Percentiles rank a stretch among this genome's conserved stretches.
Evolutionary conservation across 1,284 basidiomycete species (phyloP).

Genomic region (Cryptococcus sp.): DNA sequence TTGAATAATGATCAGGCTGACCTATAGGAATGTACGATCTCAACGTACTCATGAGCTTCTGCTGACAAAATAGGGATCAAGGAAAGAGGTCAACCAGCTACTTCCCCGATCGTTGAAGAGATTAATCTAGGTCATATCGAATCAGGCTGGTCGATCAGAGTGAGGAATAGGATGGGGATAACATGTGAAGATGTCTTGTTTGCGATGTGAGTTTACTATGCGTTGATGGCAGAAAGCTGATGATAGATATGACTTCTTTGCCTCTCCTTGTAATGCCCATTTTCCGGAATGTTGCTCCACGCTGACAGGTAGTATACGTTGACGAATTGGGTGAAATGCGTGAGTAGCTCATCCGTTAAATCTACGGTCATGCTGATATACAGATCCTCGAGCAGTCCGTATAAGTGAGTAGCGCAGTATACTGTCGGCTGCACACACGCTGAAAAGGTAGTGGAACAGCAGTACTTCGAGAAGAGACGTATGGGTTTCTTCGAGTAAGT

Average conservation of each 20-base stretch:
- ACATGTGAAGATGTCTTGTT: constrained; percentile 45
- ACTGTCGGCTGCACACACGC: neutral
- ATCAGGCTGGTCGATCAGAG: constrained; percentile 42
- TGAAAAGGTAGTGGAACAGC: constrained; percentile 38
- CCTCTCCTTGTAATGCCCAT: constrained; percentile 30
- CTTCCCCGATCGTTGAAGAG: constrained; percentile 45
- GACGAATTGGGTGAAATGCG: constrained; percentile 45
- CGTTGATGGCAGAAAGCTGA: neutral
- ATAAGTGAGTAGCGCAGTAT: constrained; percentile 24
- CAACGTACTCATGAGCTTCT: neutral
- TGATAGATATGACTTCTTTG: constrained; percentile 42
- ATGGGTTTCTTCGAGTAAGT: constrained; percentile 42
- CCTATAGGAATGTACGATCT: constrained; percentile 25
- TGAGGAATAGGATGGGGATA: constrained; percentile 44
- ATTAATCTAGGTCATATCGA: constrained; percentile 44
- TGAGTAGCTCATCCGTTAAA: constrained; percentile 12
- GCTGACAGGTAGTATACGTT: constrained; percentile 30
- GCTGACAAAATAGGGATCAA: constrained; percentile 35
- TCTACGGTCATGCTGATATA: constrained; percentile 5
- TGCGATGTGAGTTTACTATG: constrained; percentile 31
- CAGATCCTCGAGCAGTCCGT: constrained; percentile 31
- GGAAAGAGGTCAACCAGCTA: constrained; percentile 44
- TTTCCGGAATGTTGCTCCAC: neutral
- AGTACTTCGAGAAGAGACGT: constrained; percentile 42
- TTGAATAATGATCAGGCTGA: neutral